These are phyloP conservation scores for Coemansia sp. DNA, from an alignment of 192 early-diverging fungal genomes.

Conservation along the genomic window DNA sequence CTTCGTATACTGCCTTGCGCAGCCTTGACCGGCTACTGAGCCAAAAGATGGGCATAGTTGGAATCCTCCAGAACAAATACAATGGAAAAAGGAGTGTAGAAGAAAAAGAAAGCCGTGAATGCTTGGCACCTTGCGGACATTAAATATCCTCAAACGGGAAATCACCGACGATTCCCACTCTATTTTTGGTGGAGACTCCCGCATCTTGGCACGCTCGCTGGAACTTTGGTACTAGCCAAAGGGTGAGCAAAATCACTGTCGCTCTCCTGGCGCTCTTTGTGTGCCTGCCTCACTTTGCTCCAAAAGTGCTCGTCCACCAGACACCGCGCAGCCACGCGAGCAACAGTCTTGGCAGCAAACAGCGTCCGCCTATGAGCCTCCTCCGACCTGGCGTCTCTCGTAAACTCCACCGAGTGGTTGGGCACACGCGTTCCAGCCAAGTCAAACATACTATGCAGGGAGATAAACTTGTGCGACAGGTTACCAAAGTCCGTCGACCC, in stretches of 20 bases:
- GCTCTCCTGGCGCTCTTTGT: conserved; percentile 1
- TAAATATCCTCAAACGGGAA: not conserved
- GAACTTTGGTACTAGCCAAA: too few species aligned
- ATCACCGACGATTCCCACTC: not conserved
- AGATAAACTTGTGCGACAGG: conserved; percentile 62
- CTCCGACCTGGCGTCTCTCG: conserved; percentile 55
- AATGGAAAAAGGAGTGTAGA: not conserved
- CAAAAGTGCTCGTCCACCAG: conserved; percentile 52
- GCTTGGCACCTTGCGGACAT: not conserved
- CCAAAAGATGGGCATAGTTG: conserved; percentile 13
- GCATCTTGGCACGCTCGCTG: too few species aligned
- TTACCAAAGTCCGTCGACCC: conserved; percentile 76
- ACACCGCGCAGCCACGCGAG: conserved; percentile 46
- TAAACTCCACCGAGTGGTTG: conserved; percentile 66
- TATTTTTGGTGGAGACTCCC: too few species aligned
- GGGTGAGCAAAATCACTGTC: not conserved
- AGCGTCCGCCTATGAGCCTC: conserved; percentile 59
- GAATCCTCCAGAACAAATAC: not conserved
- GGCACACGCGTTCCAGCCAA: conserved; percentile 54
- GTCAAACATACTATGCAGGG: conserved; percentile 52
- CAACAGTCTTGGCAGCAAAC: conserved; percentile 54
- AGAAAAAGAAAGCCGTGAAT: not conserved
- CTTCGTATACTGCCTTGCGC: conserved; percentile 5
- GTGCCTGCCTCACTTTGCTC: conserved; percentile 31
- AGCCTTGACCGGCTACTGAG: conserved; percentile 8